A percentile compares a stretch with the other conserved stretches of the same genome.
Evolutionary conservation across 352 stramenopile species (phyloP).

Genomic region (Phytopythium boreale): DNA sequence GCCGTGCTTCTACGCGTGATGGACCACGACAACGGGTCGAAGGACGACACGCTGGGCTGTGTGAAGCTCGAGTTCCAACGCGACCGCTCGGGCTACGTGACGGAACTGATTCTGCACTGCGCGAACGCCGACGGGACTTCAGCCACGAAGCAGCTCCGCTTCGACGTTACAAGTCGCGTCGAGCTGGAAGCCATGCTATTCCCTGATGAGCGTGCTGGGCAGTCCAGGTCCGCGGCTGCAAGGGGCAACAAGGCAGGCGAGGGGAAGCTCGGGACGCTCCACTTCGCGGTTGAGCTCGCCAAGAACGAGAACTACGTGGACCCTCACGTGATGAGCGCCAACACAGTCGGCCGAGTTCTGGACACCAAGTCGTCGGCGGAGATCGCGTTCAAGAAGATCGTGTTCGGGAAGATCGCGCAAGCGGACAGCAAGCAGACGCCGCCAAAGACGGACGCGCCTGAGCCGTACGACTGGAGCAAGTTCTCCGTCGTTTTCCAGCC

Average conservation of each 20-base stretch:
- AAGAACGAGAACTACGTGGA: constrained; percentile 62
- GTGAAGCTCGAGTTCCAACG: constrained; percentile 55
- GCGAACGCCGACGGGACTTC: constrained; percentile 32
- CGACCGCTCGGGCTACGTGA: constrained; percentile 42
- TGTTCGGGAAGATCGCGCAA: background rate
- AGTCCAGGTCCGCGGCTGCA: constrained; percentile 24
- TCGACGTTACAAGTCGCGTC: constrained; percentile 34
- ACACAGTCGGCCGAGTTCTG: constrained; percentile 17
- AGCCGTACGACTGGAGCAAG: constrained; percentile 29
- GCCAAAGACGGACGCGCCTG: background rate
- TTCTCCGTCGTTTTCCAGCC: constrained; percentile 48
- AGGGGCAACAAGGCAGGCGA: constrained; percentile 42
- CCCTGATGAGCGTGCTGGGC: constrained; percentile 28
- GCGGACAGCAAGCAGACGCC: background rate
- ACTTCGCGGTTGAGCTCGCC: constrained; percentile 48
- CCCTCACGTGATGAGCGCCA: constrained; percentile 12
- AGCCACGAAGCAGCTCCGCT: constrained; percentile 24
- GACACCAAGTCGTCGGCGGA: constrained; percentile 53
- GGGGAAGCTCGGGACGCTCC: constrained; percentile 50
- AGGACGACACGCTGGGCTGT: constrained; percentile 56
- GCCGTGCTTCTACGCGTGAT: constrained; percentile 54
- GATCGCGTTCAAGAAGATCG: constrained; percentile 28
- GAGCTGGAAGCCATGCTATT: constrained; percentile 56
- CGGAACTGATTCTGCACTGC: constrained; percentile 41
- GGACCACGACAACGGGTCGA: constrained; percentile 46